Base-by-base conservation (phyloP, 805 yeast species). In the Ogataea neopini region DNA sequence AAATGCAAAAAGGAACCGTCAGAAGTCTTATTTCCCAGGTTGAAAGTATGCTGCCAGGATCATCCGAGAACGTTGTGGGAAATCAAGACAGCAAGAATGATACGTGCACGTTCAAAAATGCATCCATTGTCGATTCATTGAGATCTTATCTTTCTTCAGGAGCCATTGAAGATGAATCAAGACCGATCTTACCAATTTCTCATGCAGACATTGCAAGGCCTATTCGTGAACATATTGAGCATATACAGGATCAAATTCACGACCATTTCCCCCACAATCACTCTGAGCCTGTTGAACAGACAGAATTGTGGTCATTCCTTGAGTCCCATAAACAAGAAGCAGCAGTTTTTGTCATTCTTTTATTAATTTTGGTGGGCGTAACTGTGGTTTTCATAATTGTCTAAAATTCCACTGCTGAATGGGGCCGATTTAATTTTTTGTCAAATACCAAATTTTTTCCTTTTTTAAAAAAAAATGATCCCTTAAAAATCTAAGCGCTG, bases 131-230 rank as follows among this genome's bases (percentile, higher is more conserved):
- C 10, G 49, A 50, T 7, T 50, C 54, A 6, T 28, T 50, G 22
- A 44, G 54, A 35, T 50, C 54, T 3, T 50, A 50, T 28, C 25
- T 50, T 17, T 45, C 54, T 14, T 41, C 51, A 2, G 50, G 49
- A 10, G 47, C 47, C 18, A 50, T 44, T 6, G 54, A 47, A 17
- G 54, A 47, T 6, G 51, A 47, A 18, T 26, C 42, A 1, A 44
- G 54, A 36, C 48, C 50, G 2, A 44, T 50, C 19, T 29, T 50
- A 18, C 54, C 54, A 9, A 28, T 50, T 8, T 44, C 51, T 18
- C 49, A 47, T 13, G 41, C 48, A 3, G 53, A 50, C 17, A 15
- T 39, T 19, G 19, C 42, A 30, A 25, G 33, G 19, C 32, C 42
- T 10, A 39, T 39, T 17, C 32, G 30, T 25, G 26, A 20, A 6